Percentiles rank a stretch among this genome's conserved stretches.
These are phyloP conservation scores for Blechomonas ayalai DNA, from an alignment of 208 protist species.

Conservation along the genomic window DNA sequence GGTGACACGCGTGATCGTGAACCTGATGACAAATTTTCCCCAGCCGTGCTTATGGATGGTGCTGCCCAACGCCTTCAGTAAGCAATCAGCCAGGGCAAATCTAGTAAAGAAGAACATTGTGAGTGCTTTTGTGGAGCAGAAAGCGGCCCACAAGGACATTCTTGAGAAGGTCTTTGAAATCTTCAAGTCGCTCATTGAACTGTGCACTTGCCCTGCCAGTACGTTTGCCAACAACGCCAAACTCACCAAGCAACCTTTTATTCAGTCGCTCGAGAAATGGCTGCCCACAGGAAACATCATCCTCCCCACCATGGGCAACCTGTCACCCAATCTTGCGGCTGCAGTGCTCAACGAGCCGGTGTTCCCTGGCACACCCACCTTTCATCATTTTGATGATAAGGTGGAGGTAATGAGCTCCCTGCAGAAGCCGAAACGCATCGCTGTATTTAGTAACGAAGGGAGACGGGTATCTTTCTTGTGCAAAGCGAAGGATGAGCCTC, in stretches of 20 bases:
- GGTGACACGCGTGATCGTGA: slow-evolving; percentile 49
- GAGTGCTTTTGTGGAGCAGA: slow-evolving; percentile 23
- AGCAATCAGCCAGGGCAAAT: slow-evolving; percentile 23
- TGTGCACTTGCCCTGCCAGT: slow-evolving; percentile 57
- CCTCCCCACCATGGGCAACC: slow-evolving; percentile 59
- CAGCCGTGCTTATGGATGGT: slow-evolving; percentile 88
- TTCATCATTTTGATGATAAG: slow-evolving; percentile 62
- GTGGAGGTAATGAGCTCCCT: slow-evolving; percentile 85
- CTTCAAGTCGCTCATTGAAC: slow-evolving; percentile 62
- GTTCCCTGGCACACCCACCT: slow-evolving; percentile 49
- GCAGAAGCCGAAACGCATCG: slow-evolving; percentile 91
- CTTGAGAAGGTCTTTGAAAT: slow-evolving; percentile 40
- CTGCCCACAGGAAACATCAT: slow-evolving; percentile 44
- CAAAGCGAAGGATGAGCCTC: slow-evolving; percentile 91
- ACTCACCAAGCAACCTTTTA: slow-evolving; percentile 48
- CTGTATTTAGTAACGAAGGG: slow-evolving; percentile 68
- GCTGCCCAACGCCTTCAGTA: slow-evolving; percentile 66
- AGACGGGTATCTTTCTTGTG: slow-evolving; percentile 78
- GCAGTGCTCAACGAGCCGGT: slow-evolving; percentile 15
- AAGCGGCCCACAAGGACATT: slow-evolving; percentile 17
- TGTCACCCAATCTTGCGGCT: slow-evolving; percentile 48
- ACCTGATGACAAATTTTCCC: slow-evolving; percentile 64
- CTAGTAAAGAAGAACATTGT: slow-evolving; percentile 43
- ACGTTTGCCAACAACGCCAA: slow-evolving; percentile 20
- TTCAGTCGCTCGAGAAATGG: slow-evolving; percentile 40